These are phyloP conservation scores for Endocarpon pusillum DNA, from an alignment of 495 filamentous ascomycete genomes.

Conservation along the genomic window DNA sequence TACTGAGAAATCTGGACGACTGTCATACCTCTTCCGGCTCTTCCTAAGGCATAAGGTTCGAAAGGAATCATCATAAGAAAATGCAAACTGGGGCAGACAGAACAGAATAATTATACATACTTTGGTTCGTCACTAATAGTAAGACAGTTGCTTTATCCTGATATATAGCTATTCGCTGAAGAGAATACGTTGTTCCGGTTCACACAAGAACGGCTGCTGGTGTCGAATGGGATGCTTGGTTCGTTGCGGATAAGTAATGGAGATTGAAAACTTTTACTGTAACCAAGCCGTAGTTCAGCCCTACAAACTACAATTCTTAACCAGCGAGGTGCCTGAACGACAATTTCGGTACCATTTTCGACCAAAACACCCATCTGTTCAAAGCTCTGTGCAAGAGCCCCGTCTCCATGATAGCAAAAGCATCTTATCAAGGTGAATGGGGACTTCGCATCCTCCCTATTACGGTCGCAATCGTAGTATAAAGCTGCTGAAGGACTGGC, in stretches of 20 bases:
- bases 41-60: constrained; percentile 1
- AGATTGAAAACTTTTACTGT: no score
- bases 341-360: no score
- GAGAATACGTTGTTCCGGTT: not conserved
- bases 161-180: not conserved
- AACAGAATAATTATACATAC: not conserved
- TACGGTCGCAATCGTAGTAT: not conserved
- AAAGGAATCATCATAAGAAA: not conserved
- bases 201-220: not conserved
- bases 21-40: not conserved
- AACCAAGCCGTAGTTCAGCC: no score
- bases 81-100: not conserved
- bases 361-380: no score
- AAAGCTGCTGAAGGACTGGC: not conserved
- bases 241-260: no score
- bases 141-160: not conserved
- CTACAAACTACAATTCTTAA: no score
- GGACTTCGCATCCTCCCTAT: not conserved
- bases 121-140: not conserved
- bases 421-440: not conserved
- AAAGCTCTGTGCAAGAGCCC: no score
- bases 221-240: no score
- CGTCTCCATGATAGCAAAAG: no score
- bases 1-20: not conserved
- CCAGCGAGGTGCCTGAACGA: no score